phyloP scores from a whole-genome alignment of 1,284 basidiomycete species.

The Spongispora temasekensis region DNA sequence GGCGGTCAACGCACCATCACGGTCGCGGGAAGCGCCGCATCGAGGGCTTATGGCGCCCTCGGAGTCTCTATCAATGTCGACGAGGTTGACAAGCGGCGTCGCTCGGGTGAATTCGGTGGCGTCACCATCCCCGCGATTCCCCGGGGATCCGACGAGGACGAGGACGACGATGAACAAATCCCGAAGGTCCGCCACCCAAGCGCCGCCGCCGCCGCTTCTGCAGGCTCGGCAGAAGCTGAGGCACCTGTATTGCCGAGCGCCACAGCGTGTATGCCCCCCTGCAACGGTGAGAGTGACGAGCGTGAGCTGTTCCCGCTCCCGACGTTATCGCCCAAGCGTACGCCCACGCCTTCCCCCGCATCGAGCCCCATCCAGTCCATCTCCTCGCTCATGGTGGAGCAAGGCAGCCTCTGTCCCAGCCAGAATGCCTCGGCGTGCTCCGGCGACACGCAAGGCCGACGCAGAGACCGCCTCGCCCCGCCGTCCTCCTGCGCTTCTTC shows the following conservation, averaged over 20 bases:
- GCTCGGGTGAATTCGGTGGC: slow-evolving; percentile 35
- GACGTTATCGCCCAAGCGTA: slow-evolving; percentile 49
- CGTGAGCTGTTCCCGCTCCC: slow-evolving; percentile 58
- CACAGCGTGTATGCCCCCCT: slow-evolving; percentile 39
- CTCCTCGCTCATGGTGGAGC: slow-evolving; percentile 24
- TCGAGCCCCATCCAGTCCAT: slow-evolving; percentile 28
- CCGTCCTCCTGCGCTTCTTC: slow-evolving; percentile 22
- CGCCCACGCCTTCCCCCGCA: slow-evolving; percentile 39
- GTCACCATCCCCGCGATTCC: background rate
- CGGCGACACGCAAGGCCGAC: slow-evolving; percentile 15
- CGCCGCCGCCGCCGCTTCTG: too few relatives aligned
- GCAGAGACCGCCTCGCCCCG: slow-evolving; percentile 18
- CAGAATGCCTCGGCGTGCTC: slow-evolving; percentile 22
- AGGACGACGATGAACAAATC: background rate
- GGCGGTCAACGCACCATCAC: slow-evolving; percentile 28
- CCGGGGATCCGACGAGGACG: slow-evolving; percentile 15
- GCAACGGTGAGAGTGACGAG: slow-evolving; percentile 49
- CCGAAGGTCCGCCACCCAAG: too few relatives aligned
- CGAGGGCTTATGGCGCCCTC: slow-evolving; percentile 22
- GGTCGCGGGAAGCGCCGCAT: slow-evolving; percentile 29
- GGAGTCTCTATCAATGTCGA: slow-evolving; percentile 52
- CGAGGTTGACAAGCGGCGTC: slow-evolving; percentile 58
- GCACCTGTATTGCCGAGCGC: too few relatives aligned
- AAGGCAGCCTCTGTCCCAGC: too few relatives aligned
- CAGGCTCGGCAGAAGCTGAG: too few relatives aligned